Conservation (phyloP, 139 green algal genomes). For the Chlamydomonas sphaeroides region DNA sequence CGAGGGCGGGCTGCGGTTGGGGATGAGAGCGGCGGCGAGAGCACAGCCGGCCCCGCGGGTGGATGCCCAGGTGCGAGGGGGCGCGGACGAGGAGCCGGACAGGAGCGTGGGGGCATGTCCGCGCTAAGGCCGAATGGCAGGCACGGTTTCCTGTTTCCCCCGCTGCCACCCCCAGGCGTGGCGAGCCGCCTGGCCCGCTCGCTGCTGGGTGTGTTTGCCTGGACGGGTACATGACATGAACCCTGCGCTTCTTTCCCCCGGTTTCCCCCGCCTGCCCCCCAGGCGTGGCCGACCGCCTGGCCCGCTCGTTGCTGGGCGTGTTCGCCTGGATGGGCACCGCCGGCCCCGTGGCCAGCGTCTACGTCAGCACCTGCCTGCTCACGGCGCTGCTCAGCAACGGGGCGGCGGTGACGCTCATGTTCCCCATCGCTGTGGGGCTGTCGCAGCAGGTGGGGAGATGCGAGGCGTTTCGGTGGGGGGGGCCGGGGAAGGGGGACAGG, state of each 20-base stretch:
- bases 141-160: too few relatives aligned
- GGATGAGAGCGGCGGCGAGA: too few relatives aligned
- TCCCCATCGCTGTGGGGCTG: constrained; percentile 25
- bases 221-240: too few relatives aligned
- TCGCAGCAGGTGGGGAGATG: neutral
- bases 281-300: constrained; percentile 29
- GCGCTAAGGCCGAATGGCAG: too few relatives aligned
- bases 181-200: neutral
- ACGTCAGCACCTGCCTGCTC: constrained; percentile 36
- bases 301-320: neutral
- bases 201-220: too few relatives aligned
- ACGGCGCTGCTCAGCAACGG: constrained; percentile 44
- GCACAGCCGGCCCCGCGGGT: too few relatives aligned
- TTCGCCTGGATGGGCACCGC: constrained; percentile 27
- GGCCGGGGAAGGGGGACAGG: too few relatives aligned
- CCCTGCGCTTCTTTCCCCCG: neutral
- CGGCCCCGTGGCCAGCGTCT: constrained; percentile 10
- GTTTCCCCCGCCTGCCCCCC: neutral
- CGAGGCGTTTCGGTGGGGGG: neutral
- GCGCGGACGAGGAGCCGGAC: too few relatives aligned
- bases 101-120: too few relatives aligned
- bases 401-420: constrained; percentile 45
- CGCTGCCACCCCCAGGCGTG: too few relatives aligned
- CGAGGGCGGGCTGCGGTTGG: too few relatives aligned
- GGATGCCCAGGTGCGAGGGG: too few relatives aligned